Evolutionary conservation across 352 stramenopile genomes (phyloP), one percentile per base, ranked within the genome.

Genomic region (Pseudoperonospora humuli): DNA sequence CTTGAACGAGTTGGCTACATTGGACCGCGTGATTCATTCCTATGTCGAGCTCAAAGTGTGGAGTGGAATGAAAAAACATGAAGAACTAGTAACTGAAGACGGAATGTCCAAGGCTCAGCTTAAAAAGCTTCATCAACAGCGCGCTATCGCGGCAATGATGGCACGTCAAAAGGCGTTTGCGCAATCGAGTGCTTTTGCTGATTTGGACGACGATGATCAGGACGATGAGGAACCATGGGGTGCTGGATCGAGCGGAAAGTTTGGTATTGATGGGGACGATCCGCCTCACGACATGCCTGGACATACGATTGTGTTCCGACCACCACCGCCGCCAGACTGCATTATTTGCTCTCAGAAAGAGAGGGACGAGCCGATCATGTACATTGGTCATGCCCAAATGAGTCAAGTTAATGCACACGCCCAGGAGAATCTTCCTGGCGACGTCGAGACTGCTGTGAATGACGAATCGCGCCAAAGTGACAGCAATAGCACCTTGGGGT

Each of bases 331-430:
- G 6, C 80, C 80, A 11, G 75, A 90, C 39, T 90, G 78, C 39
- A 90, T 90, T 50, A 90, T 93, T 42, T 93, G 80, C 23, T 78
- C 80, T 13, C 80, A 90, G 37, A 84, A 86, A 50, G 83, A 90
- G 63, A 84, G 78, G 46, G 61, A 80, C 39, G 75, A 88, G 24
- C 74, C 80, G 5, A 65, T 93, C 18, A 90, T 93, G 80, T 93
- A 87, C 50, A 89, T 93, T 50, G 77, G 75, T 4, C 77, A 88
- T 33, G 67, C 75, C 0, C 80, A 93, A 46, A 84, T 78, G 49
- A 90, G 69, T 45, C 56, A 69, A 21, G 70, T 85, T 11, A 83
- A 62, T 24, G 19, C 50, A 0, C 75, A 90, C 31, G 57, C 75
- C 1, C 43, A 61, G 2, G 57, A 84, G 41, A 68, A 71, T 21